Conservation (phyloP, 352 stramenopile genomes). For the Peronospora destructor region DNA sequence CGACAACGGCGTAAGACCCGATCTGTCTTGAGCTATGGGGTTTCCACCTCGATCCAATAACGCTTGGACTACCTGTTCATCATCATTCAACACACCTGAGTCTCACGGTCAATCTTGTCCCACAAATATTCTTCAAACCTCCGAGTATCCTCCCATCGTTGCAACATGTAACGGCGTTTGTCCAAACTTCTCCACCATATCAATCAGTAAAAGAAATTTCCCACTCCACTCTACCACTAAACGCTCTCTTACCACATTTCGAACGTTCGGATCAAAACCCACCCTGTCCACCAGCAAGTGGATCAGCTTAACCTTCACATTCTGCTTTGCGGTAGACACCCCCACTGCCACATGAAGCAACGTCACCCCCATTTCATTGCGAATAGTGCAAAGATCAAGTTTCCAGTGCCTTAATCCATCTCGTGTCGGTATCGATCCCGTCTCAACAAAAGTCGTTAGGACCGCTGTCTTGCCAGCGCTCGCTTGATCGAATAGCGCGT, state of each 20-base stretch:
- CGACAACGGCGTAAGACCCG: conserved; percentile 59
- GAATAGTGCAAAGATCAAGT: conserved; percentile 46
- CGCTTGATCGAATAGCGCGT: conserved; percentile 71
- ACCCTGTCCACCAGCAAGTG: conserved; percentile 57
- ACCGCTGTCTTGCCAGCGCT: conserved; percentile 47
- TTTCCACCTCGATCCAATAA: conserved; percentile 50
- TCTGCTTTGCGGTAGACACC: conserved; percentile 55
- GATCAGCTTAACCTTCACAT: conserved; percentile 60
- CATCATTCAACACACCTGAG: neutral
- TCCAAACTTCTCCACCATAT: conserved; percentile 41
- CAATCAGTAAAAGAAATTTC: neutral
- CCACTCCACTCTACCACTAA: neutral
- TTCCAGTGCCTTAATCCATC: conserved; percentile 70
- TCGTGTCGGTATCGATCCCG: conserved; percentile 66
- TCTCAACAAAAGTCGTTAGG: conserved; percentile 55
- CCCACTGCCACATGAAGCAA: conserved; percentile 68
- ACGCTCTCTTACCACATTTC: conserved; percentile 38
- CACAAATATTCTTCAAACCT: conserved; percentile 24
- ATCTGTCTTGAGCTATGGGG: conserved; percentile 40
- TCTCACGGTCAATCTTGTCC: neutral
- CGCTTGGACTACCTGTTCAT: conserved; percentile 36
- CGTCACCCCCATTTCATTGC: conserved; percentile 55
- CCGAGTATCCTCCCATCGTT: conserved; percentile 50
- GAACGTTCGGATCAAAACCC: conserved; percentile 64
- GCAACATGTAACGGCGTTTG: conserved; percentile 67